Base-by-base conservation (phyloP, 768 basidiomycete species). In the Dioszegia hungarica region DNA sequence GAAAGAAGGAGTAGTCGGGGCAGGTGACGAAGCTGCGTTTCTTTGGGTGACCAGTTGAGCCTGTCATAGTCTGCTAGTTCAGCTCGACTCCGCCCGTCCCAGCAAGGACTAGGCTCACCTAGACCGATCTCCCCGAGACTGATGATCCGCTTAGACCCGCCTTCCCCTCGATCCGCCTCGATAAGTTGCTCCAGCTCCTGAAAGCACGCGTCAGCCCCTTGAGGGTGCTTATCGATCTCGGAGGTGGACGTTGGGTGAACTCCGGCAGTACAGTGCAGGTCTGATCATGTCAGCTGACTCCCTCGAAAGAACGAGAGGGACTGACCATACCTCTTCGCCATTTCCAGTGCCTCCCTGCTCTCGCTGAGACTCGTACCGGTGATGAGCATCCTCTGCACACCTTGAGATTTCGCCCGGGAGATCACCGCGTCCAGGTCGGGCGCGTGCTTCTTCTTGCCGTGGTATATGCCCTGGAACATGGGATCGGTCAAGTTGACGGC, bases 111-210 rank as follows among this genome's bases (percentile, higher is more conserved):
- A 17, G 24, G 62, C 78, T 38, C 60, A 86, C 87, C 88, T 48
- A 90, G 75, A 20, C 89, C 89, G 62, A 88, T 87, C 75, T 90
- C 89, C 20, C 89, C 89, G 15, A 90, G 76, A 0, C 87, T 86
- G 20, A 87, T 84, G 10, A 82, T 83, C 54, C 85, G 79, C 20
- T 84, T 86, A 0, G 62, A 48, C 5, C 60, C 63, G 1, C 65
- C 61, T 36, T 65, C 62, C n/a, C 55, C 61, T 36, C 65, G 38
- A 56, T 75, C 80, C 22, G 74, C 65, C 24, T 70, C 71, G 19
- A 88, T 80, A 2, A 89, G 67, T 24, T 77, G 69, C 57, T 85
- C 83, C 28, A 90, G 77, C 17, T 80, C 83, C 9, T 76, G 59
- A 11, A 89, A 73, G 68, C 90, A 90, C 2, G 78, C 83, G 1